A percentile compares a stretch with the other conserved stretches of the same genome.
phyloP scores from a whole-genome alignment of 768 basidiomycete genomes.

The Leucocoprinus leucothites region DNA sequence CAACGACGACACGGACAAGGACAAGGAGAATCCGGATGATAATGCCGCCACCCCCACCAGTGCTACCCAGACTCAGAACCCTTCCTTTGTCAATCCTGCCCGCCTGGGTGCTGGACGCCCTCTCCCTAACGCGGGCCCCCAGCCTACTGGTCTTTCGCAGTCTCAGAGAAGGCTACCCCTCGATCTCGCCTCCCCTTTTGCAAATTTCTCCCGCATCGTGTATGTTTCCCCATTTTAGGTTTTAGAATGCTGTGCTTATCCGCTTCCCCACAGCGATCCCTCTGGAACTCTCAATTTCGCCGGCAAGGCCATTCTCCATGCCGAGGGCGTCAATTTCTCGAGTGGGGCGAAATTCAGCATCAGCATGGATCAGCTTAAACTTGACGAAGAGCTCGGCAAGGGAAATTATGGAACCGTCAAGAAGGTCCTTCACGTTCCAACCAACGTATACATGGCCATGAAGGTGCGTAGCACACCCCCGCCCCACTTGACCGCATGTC shows the following conservation, averaged over 20 bases:
- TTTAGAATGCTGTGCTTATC: not conserved
- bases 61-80: conserved; percentile 1
- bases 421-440: conserved; percentile 91
- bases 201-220: conserved; percentile 94
- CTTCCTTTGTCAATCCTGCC: not conserved
- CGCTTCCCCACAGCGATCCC: conserved; percentile 65
- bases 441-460: conserved; percentile 97
- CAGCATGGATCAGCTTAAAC: conserved; percentile 90
- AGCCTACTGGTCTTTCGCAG: not conserved
- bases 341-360: conserved; percentile 90
- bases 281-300: conserved; percentile 93
- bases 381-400: conserved; percentile 91
- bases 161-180: not conserved
- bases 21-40: not conserved
- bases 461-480: conserved; percentile 57
- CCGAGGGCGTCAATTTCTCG: conserved; percentile 81
- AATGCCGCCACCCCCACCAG: not conserved
- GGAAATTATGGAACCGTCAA: conserved; percentile 99
- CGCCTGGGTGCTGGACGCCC: conserved; percentile 53
- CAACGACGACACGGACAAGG: not conserved
- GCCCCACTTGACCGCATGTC: conserved; percentile 10
- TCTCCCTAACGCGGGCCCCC: not conserved
- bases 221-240: conserved; percentile 38
- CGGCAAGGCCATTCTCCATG: conserved; percentile 90
- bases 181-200: conserved; percentile 74